A percentile compares a stretch with the other conserved stretches of the same genome.
These are phyloP conservation scores for Ceratobasidium sp. DNA, from an alignment of 1,284 basidiomycete species.

Conservation along the genomic window DNA sequence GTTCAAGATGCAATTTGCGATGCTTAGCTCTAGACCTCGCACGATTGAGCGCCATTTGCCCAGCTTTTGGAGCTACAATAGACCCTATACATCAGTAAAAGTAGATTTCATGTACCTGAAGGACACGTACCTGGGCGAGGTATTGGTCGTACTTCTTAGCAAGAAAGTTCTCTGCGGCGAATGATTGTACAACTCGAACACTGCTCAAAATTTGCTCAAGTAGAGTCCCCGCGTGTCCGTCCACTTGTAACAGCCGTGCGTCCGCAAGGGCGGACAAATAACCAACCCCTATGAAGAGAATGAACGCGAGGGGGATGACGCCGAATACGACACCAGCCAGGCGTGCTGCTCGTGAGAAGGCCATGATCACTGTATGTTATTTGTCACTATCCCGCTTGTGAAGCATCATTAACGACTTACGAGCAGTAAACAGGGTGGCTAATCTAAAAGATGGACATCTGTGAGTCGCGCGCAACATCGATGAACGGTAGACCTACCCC, in stretches of 20 bases:
- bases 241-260: constrained; percentile 55
- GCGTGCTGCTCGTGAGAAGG: constrained; percentile 57
- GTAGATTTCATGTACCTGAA: background rate
- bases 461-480: background rate
- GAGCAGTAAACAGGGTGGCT: constrained; percentile 54
- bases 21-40: constrained; percentile 53
- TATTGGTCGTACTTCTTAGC: constrained; percentile 57
- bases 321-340: constrained; percentile 60
- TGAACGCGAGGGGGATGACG: constrained; percentile 58
- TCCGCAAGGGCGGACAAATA: constrained; percentile 55
- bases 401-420: constrained; percentile 38
- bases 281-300: constrained; percentile 55
- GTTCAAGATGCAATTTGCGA: constrained; percentile 51
- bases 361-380: constrained; percentile 55
- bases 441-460: background rate
- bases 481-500: constrained; percentile 46
- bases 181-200: constrained; percentile 61
- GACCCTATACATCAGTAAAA: constrained; percentile 45
- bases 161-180: constrained; percentile 57
- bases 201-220: constrained; percentile 61
- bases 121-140: constrained; percentile 45
- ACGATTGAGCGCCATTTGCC: constrained; percentile 54
- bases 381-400: background rate
- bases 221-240: constrained; percentile 58
- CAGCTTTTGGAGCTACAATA: constrained; percentile 54